phyloP scores from a whole-genome alignment of 306 rosid genomes.

The Prunus dulcis region DNA sequence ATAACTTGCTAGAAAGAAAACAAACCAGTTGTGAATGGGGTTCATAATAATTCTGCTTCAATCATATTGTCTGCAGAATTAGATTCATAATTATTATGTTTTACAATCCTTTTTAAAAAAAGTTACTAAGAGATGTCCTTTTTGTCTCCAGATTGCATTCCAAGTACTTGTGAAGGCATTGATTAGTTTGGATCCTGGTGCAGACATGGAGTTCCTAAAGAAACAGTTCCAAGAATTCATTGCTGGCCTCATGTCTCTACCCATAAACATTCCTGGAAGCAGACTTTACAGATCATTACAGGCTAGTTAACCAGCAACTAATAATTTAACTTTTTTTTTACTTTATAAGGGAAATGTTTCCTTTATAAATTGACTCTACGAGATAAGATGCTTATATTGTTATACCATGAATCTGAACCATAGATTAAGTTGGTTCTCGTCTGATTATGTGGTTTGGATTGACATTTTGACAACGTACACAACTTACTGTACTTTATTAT shows the following conservation, averaged over 20 bases:
- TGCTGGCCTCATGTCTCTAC: conserved; percentile 91
- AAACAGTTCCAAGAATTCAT: conserved; percentile 78
- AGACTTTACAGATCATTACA: conserved; percentile 73
- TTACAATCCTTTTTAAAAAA: conserved; percentile 35
- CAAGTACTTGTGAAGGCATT: conserved; percentile 83
- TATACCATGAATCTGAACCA: too few relatives aligned
- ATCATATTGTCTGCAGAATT: conserved; percentile 50
- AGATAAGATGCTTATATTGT: too few relatives aligned
- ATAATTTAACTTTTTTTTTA: neutral
- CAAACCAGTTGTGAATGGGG: conserved; percentile 39
- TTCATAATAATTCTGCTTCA: conserved; percentile 40
- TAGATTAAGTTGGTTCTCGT: neutral
- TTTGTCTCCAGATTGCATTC: conserved; percentile 74
- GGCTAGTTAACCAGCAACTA: conserved; percentile 39
- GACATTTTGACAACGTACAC: neutral
- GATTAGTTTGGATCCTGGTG: conserved; percentile 78
- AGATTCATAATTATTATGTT: conserved; percentile 37
- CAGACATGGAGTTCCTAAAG: conserved; percentile 75
- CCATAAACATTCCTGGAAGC: conserved; percentile 86
- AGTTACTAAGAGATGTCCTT: conserved; percentile 34
- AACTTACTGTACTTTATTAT: neutral
- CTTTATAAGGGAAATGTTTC: neutral
- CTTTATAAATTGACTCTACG: neutral
- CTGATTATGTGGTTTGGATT: neutral
- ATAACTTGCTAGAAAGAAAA: conserved; percentile 32